Evolutionary conservation across 495 filamentous ascomycete species (phyloP).

Genomic region (Alectoria sarmentosa): DNA sequence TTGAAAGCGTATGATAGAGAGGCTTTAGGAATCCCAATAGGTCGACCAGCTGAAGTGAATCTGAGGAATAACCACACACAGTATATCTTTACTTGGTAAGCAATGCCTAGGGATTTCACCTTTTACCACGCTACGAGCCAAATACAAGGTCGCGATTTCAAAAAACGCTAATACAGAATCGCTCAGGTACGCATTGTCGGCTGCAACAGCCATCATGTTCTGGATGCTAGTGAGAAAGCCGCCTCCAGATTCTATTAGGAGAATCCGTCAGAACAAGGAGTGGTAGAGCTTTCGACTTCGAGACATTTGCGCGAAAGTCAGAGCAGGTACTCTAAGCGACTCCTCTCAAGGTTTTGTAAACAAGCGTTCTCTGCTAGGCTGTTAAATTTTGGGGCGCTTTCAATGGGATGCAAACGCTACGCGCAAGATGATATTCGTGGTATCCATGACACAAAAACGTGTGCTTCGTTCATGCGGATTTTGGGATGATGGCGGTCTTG

Average conservation of each 20-base stretch:
- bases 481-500: neutral
- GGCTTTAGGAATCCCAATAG: conserved; percentile 83
- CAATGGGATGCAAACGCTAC: neutral
- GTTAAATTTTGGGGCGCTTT: neutral
- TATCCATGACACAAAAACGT: neutral
- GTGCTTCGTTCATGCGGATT: neutral
- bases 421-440: neutral
- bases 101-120: neutral
- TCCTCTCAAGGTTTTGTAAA: neutral
- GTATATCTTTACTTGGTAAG: conserved; percentile 97
- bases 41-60: conserved; percentile 84
- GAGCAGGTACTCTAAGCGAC: neutral
- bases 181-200: conserved; percentile 75
- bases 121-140: neutral
- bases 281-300: conserved; percentile 34
- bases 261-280: conserved; percentile 72
- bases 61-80: conserved; percentile 93
- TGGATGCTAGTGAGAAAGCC: conserved; percentile 87
- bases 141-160: neutral
- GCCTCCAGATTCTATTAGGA: conserved; percentile 60
- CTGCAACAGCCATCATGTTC: conserved; percentile 89
- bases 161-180: neutral
- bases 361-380: neutral
- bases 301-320: neutral
- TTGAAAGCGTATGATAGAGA: conserved; percentile 62